A percentile compares a stretch with the other conserved stretches of the same genome.
These are phyloP conservation scores for Lactarius hatsudake DNA, from an alignment of 768 basidiomycete genomes.

Conservation along the genomic window DNA sequence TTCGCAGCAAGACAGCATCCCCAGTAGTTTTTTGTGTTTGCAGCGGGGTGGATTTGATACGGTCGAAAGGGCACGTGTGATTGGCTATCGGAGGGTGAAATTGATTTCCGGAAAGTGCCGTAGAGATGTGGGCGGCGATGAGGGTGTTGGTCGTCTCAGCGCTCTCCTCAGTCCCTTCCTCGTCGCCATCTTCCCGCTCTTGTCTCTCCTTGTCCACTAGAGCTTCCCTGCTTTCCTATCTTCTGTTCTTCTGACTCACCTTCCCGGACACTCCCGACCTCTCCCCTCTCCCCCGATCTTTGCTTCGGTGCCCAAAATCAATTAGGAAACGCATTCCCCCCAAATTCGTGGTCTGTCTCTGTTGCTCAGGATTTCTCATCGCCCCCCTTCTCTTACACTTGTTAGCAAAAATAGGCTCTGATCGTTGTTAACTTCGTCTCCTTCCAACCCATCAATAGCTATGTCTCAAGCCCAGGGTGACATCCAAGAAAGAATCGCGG, in stretches of 20 bases:
- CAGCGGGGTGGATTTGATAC: neutral
- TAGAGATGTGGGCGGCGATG: constrained; percentile 11
- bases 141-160: constrained; percentile 22
- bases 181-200: constrained; percentile 21
- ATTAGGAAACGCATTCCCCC: constrained; percentile 13
- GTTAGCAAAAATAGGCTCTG: constrained; percentile 4
- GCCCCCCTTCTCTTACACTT: constrained; percentile 5
- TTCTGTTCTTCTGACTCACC: constrained; percentile 4
- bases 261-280: neutral
- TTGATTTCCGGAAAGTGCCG: constrained; percentile 12
- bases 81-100: constrained; percentile 19
- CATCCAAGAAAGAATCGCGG: constrained; percentile 90
- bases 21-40: neutral
- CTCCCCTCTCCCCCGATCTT: neutral
- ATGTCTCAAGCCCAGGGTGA: constrained; percentile 84
- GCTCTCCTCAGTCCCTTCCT: constrained; percentile 19
- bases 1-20: neutral
- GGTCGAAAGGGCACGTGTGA: neutral
- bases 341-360: constrained; percentile 4
- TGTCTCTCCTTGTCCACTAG: neutral
- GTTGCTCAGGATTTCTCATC: constrained; percentile 3
- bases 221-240: neutral
- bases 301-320: constrained; percentile 5
- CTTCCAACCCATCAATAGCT: constrained; percentile 22
- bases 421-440: constrained; percentile 1